Evolutionary conservation across 306 rosid species (phyloP), one percentile per base, ranked within the genome.

Genomic region (Prunus campanulata): DNA sequence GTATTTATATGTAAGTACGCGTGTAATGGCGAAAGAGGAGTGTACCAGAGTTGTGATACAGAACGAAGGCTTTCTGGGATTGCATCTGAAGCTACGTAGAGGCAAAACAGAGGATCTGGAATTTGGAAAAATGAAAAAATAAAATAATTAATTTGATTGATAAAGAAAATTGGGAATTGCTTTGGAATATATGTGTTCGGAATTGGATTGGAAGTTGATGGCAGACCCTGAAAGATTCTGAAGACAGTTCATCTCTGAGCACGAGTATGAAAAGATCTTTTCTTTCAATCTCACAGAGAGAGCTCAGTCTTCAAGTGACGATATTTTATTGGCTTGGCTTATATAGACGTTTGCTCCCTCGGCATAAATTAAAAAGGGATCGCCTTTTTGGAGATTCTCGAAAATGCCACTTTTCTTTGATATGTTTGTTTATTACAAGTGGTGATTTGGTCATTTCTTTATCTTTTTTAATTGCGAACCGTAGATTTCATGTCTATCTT

Each of bases 101-200:
- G 92, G 85, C 54, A 85, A 72, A 76, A 76, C 75, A 54, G 89
- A 82, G 78, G 81, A 87, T 74, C 98, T 93, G 91, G 75, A 86
- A 44, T 46, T 66, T 19, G 25, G 32, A 59, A 44, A 63, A 71
- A 56, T 2, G 44, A 44, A 16, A 66, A 52, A 30, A 29, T 7
- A 52, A n/a, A 16, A 20, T 6, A 25, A 24, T 20, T 24, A 67
- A 20, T 51, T 25, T 42, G 42, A 24, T 25, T 50, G 42, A 24
- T 71, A 39, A 75, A n/a, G 35, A 22, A 52, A 57, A 49, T 11
- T 57, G 19, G 71, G 16, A 25, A 27, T 1, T 2, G 44, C 14
- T 48, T 10, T 16, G 3, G 3, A 72, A 79, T 59, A 24, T 74
- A 42, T 9, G 25, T 1, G 29, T 61, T 39, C 60, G 39, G 14